Evolutionary conservation across 2,329 filamentous ascomycete genomes (phyloP).

Genomic region (Cladophialophora chaetospira): DNA sequence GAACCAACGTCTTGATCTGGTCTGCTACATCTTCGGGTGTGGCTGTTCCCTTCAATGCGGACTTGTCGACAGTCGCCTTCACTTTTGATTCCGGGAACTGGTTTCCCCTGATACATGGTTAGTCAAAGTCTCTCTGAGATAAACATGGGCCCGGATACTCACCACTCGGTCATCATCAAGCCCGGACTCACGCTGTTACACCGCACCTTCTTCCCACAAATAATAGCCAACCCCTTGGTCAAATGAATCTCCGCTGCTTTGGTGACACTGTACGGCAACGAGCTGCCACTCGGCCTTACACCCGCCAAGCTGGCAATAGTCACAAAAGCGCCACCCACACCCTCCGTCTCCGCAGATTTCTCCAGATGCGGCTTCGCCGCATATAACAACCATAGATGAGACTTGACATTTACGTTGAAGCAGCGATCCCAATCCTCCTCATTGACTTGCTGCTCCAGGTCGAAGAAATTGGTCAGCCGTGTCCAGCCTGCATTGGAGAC

Average conservation of each 20-base stretch:
- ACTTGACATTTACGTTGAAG: slow-evolving; percentile 65
- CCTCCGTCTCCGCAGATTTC: slow-evolving; percentile 38
- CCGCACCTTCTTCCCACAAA: slow-evolving; percentile 63
- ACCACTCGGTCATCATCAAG: slow-evolving; percentile 68
- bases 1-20: slow-evolving; percentile 29
- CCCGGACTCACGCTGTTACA: slow-evolving; percentile 68
- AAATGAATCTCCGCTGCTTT: slow-evolving; percentile 74
- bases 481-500: slow-evolving; percentile 46
- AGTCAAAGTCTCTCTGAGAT: not conserved
- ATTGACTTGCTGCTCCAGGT: slow-evolving; percentile 32
- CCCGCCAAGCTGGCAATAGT: slow-evolving; percentile 66
- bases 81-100: slow-evolving; percentile 33
- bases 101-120: slow-evolving; percentile 22
- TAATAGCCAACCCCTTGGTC: slow-evolving; percentile 65
- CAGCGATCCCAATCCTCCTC: slow-evolving; percentile 63
- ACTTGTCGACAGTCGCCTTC: slow-evolving; percentile 31
- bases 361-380: slow-evolving; percentile 59
- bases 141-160: slow-evolving; percentile 21
- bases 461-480: slow-evolving; percentile 41
- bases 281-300: slow-evolving; percentile 64
- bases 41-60: slow-evolving; percentile 26
- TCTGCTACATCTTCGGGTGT: slow-evolving; percentile 37
- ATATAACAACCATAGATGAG: slow-evolving; percentile 62
- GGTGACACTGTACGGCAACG: slow-evolving; percentile 71
- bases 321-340: slow-evolving; percentile 23